Percentiles rank a stretch among this genome's conserved stretches.
Conservation (phyloP, 345 rosid species). For the Eucalyptus pauciflora region DNA sequence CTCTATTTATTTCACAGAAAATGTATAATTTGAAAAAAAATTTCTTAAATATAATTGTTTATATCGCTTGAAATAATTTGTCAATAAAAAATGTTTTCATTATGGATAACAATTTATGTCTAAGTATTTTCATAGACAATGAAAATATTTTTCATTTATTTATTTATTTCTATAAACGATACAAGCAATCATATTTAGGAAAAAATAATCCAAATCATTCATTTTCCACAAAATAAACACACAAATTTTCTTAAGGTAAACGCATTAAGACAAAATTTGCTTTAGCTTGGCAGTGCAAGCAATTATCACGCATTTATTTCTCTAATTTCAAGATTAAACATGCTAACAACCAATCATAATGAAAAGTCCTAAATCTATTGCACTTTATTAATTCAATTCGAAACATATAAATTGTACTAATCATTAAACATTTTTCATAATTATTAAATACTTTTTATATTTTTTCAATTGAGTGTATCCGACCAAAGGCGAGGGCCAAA, state of each 20-base stretch:
- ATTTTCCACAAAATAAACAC: not conserved
- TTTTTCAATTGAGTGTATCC: accelerated
- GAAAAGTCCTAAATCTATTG: not conserved
- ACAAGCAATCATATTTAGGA: accelerated
- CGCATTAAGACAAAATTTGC: not conserved
- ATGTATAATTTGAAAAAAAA: not conserved
- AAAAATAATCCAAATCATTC: not conserved
- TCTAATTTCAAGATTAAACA: not conserved
- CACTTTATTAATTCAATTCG: not conserved
- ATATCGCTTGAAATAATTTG: not conserved
- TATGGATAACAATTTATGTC: accelerated
- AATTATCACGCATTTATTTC: not conserved
- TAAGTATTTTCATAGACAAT: accelerated
- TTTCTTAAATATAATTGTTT: not conserved
- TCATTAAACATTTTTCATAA: too few relatives aligned
- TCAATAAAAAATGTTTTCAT: not conserved
- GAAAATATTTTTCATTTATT: not conserved
- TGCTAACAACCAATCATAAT: not conserved
- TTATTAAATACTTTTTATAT: not conserved
- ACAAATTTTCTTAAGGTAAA: not conserved
- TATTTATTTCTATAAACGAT: accelerated
- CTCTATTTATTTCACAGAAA: not conserved
- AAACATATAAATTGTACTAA: not conserved
- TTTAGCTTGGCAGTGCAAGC: not conserved
- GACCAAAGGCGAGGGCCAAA: not conserved